These are phyloP conservation scores for Ormosia emarginata DNA, from an alignment of 306 rosid genomes.

Conservation along the genomic window DNA sequence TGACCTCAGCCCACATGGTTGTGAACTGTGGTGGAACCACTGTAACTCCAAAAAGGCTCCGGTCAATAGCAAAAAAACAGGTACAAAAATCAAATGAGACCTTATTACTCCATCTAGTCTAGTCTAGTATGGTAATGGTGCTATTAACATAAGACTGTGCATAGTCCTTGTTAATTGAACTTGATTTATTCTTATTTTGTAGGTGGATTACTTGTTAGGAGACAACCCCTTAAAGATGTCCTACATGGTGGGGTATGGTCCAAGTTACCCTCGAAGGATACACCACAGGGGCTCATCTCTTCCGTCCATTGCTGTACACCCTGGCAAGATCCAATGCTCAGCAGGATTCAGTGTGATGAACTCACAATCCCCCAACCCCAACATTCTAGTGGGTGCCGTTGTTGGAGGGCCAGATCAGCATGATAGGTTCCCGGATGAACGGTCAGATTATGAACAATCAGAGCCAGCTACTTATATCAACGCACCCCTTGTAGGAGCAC, in stretches of 20 bases:
- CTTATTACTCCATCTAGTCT: background rate
- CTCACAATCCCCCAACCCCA: constrained; percentile 69
- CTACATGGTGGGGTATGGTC: constrained; percentile 93
- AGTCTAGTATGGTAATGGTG: no score
- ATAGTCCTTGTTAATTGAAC: background rate
- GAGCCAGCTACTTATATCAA: constrained; percentile 92
- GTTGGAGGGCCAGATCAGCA: constrained; percentile 80
- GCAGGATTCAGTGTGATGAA: constrained; percentile 64
- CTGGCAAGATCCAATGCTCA: constrained; percentile 79
- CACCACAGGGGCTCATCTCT: constrained; percentile 93
- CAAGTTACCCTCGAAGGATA: constrained; percentile 74
- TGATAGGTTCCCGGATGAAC: constrained; percentile 68
- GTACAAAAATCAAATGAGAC: constrained; percentile 12
- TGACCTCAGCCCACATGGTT: constrained; percentile 57
- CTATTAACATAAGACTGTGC: no score
- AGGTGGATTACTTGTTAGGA: constrained; percentile 92
- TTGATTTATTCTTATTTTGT: background rate
- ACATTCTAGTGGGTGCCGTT: constrained; percentile 64
- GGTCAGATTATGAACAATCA: constrained; percentile 79
- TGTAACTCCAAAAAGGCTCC: constrained; percentile 58
- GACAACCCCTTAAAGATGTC: constrained; percentile 90
- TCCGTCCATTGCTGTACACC: constrained; percentile 55
- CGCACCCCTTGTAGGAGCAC: constrained; percentile 77
- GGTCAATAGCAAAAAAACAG: constrained; percentile 79
- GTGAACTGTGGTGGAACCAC: constrained; percentile 68